Evolutionary conservation across 1,284 basidiomycete genomes (phyloP).

Genomic region (Boletus austroedulis): DNA sequence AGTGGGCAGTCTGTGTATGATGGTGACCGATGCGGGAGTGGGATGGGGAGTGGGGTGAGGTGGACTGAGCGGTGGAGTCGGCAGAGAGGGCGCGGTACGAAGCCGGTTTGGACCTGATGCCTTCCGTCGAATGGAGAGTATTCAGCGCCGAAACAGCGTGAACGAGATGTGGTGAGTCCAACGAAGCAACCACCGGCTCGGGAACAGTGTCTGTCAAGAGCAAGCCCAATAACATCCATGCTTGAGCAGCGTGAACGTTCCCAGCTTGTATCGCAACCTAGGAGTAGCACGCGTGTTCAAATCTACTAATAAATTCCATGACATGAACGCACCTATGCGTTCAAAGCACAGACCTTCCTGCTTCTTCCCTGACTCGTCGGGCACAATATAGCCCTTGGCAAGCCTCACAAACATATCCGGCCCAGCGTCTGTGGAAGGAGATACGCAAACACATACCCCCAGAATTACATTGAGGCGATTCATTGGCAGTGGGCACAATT

Average conservation of each 20-base stretch:
- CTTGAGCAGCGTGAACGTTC: constrained; percentile 59
- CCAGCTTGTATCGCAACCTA: constrained; percentile 64
- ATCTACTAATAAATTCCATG: not conserved
- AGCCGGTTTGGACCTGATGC: constrained; percentile 17
- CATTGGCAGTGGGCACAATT: too few relatives aligned
- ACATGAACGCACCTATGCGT: constrained; percentile 50
- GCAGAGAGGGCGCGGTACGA: constrained; percentile 29
- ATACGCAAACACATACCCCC: constrained; percentile 43
- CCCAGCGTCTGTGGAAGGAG: constrained; percentile 23
- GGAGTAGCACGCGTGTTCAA: too few relatives aligned
- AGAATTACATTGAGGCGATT: constrained; percentile 23
- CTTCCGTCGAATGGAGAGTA: constrained; percentile 36
- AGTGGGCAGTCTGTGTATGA: constrained; percentile 12
- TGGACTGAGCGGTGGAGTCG: constrained; percentile 18
- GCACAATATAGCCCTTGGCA: constrained; percentile 63
- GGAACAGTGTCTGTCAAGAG: constrained; percentile 53
- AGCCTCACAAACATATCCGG: constrained; percentile 58
- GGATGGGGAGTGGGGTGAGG: constrained; percentile 25
- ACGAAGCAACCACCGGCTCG: constrained; percentile 25
- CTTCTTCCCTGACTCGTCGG: constrained; percentile 50
- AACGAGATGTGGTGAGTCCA: constrained; percentile 21
- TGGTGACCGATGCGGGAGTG: constrained; percentile 21
- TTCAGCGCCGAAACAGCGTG: constrained; percentile 47
- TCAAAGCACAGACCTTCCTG: constrained; percentile 38
- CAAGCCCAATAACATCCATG: constrained; percentile 66